Percentiles rank a stretch among this genome's conserved stretches.
These are phyloP conservation scores for Trypanosoma platydactyli DNA, from an alignment of 208 protist genomes.

Conservation along the genomic window DNA sequence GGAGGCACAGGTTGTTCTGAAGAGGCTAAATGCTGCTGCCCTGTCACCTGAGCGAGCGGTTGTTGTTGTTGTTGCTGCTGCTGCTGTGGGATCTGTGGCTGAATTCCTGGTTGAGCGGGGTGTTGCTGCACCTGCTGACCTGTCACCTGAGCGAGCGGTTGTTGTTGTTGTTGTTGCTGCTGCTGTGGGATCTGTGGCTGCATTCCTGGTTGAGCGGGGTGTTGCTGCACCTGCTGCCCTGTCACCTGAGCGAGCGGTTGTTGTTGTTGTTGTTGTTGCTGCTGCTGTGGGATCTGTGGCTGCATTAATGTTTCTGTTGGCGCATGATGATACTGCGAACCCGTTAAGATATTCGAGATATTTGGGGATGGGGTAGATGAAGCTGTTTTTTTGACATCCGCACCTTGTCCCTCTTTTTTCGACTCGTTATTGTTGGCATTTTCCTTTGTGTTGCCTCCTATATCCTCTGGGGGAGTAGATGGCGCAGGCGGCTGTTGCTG, in stretches of 20 bases:
- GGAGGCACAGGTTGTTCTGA: conserved; percentile 51
- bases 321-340: not conserved
- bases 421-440: not conserved
- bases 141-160: too few relatives aligned
- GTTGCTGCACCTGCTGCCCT: conserved; percentile 5
- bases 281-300: not conserved
- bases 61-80: conserved; percentile 32
- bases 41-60: not conserved
- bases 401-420: not conserved
- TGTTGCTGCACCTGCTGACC: conserved; percentile 16
- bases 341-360: too few relatives aligned
- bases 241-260: conserved; percentile 9
- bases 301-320: conserved; percentile 1
- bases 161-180: conserved; percentile 20
- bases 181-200: conserved; percentile 23
- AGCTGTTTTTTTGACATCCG: conserved; percentile 11
- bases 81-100: conserved; percentile 8
- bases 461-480: not conserved
- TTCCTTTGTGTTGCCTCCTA: not conserved
- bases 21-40: conserved; percentile 25
- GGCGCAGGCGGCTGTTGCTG: conserved; percentile 17
- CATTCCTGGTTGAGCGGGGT: conserved; percentile 17
- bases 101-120: conserved; percentile 17
- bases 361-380: conserved; percentile 20
- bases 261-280: conserved; percentile 15